Percentiles rank a stretch among this genome's conserved stretches.
These are phyloP conservation scores for Cladophialophora chaetospira DNA, from an alignment of 2,329 filamentous ascomycete genomes.

Conservation along the genomic window DNA sequence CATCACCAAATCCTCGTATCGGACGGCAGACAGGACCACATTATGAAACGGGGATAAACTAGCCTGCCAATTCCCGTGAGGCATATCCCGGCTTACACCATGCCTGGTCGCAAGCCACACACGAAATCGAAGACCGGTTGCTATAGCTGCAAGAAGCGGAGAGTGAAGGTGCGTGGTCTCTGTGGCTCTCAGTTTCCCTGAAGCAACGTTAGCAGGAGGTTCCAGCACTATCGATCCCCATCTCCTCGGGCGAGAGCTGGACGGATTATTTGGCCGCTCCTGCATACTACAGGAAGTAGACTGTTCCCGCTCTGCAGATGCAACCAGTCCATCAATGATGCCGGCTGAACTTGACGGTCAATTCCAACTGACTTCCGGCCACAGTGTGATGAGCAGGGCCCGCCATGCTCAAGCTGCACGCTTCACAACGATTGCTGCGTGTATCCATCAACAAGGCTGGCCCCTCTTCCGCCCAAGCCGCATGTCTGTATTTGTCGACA, in stretches of 20 bases:
- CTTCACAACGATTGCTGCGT: not conserved
- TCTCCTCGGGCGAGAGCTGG: too few species aligned
- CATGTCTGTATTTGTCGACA: not conserved
- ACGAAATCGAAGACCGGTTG: conserved; percentile 1
- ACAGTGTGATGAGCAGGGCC: not conserved
- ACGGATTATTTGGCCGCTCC: too few species aligned
- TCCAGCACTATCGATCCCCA: too few species aligned
- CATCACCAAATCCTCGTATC: not conserved
- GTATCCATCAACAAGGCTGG: not conserved
- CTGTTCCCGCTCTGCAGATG: too few species aligned
- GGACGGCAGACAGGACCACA: not conserved
- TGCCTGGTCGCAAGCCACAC: not conserved
- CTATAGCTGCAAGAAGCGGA: not conserved
- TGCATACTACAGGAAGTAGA: too few species aligned
- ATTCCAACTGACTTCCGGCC: not conserved
- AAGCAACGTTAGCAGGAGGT: not conserved
- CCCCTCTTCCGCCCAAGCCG: not conserved
- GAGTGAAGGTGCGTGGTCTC: not conserved
- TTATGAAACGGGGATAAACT: too few species aligned
- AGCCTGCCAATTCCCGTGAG: not conserved
- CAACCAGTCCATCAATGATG: too few species aligned
- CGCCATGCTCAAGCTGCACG: not conserved
- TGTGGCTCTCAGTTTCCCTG: not conserved
- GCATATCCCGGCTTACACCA: not conserved
- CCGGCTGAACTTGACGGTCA: too few species aligned